A percentile compares a stretch with the other conserved stretches of the same genome.
These are phyloP conservation scores for Penicillium italicum DNA, from an alignment of 2,329 filamentous ascomycete species.

Conservation along the genomic window DNA sequence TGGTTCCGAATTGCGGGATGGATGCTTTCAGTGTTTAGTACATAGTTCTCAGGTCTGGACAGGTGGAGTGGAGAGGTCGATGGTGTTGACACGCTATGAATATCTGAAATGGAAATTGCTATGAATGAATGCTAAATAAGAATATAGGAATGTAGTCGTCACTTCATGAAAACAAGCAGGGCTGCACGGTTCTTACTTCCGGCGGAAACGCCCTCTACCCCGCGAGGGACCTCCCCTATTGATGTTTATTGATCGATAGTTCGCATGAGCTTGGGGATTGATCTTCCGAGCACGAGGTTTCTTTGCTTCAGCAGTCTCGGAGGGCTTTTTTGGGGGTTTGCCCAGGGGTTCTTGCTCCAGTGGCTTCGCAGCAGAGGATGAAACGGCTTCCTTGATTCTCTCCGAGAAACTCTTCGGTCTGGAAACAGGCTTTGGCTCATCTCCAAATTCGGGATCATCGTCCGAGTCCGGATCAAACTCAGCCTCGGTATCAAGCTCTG, in stretches of 20 bases:
- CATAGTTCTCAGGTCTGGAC: neutral
- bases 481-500: conserved; percentile 23
- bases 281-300: conserved; percentile 35
- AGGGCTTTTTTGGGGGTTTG: conserved; percentile 11
- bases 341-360: conserved; percentile 8
- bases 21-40: too few relatives aligned
- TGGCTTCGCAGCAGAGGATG: conserved; percentile 17
- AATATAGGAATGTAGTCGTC: conserved; percentile 20
- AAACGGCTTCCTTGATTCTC: conserved; percentile 38
- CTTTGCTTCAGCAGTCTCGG: conserved; percentile 16
- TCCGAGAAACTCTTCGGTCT: conserved; percentile 35
- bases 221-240: conserved; percentile 36
- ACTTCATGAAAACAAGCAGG: conserved; percentile 10
- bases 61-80: neutral
- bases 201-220: conserved; percentile 39
- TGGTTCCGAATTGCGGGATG: neutral
- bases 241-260: conserved; percentile 49
- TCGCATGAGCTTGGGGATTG: conserved; percentile 47
- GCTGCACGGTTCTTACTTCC: conserved; percentile 22
- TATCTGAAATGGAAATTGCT: neutral
- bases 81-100: neutral
- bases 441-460: conserved; percentile 31
- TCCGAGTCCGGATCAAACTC: conserved; percentile 23
- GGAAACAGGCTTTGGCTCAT: conserved; percentile 16
- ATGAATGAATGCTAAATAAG: conserved; percentile 8